These are phyloP conservation scores for Oehlia diaphana DNA, from an alignment of 192 early-diverging fungal species.

Conservation along the genomic window DNA sequence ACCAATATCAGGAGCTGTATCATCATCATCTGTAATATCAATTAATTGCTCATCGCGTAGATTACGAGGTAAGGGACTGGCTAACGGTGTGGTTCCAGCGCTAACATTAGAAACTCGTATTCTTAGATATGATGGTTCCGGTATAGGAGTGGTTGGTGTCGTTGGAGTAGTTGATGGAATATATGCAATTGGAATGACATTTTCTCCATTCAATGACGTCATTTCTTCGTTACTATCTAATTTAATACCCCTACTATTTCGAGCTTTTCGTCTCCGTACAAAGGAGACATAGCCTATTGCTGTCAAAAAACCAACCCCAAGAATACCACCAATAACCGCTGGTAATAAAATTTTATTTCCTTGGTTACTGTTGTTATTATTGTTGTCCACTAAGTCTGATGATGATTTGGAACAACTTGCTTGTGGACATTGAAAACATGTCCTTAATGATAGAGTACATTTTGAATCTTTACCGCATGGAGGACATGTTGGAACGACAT, in stretches of 20 bases:
- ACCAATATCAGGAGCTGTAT: slow-evolving; percentile 4
- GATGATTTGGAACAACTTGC: neutral
- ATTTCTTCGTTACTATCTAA: neutral
- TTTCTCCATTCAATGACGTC: slow-evolving; percentile 6
- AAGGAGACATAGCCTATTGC: neutral
- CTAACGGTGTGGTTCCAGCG: slow-evolving; percentile 19
- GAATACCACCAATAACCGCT: slow-evolving; percentile 11
- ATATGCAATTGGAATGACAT: slow-evolving; percentile 31
- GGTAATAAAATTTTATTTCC: slow-evolving; percentile 11
- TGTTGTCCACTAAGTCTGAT: neutral
- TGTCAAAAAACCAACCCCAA: slow-evolving; percentile 3
- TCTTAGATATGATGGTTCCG: neutral
- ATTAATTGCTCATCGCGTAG: neutral
- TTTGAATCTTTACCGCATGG: neutral
- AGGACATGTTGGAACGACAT: neutral
- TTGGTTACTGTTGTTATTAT: neutral
- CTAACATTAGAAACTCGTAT: neutral
- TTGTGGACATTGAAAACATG: slow-evolving; percentile 5
- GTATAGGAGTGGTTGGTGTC: neutral
- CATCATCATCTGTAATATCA: neutral
- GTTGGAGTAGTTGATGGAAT: slow-evolving; percentile 12
- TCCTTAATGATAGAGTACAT: neutral
- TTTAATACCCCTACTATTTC: neutral
- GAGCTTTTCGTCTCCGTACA: neutral
- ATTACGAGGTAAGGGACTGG: slow-evolving; percentile 23